A percentile compares a stretch with the other conserved stretches of the same genome.
Conservation (phyloP, 306 rosid genomes). For the Cyclanthera cordifolia region DNA sequence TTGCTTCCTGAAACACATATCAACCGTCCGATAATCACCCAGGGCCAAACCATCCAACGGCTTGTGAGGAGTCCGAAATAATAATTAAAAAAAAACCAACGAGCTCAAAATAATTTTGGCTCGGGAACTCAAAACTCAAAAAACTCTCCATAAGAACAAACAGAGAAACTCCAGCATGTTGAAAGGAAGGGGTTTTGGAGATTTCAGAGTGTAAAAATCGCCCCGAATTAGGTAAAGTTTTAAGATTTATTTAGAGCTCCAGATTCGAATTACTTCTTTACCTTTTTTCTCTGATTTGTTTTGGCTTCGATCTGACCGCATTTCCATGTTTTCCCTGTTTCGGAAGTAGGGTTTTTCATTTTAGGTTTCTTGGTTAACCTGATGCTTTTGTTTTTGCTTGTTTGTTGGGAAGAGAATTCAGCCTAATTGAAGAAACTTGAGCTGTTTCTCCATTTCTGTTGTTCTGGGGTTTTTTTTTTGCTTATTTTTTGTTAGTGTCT, state of each 20-base stretch:
- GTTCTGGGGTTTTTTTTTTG: too few relatives aligned
- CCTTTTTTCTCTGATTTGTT: not conserved
- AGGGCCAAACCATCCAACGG: not conserved
- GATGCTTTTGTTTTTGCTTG: not conserved
- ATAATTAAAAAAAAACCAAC: not conserved
- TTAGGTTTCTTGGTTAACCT: not conserved
- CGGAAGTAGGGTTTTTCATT: conserved; percentile 4
- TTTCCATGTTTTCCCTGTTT: not conserved
- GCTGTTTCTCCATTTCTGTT: too few relatives aligned
- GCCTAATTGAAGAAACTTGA: too few relatives aligned
- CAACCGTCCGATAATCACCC: not conserved
- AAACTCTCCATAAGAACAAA: too few relatives aligned
- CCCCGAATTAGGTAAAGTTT: not conserved
- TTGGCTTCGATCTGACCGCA: not conserved
- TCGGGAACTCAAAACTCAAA: not conserved
- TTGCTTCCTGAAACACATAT: not conserved
- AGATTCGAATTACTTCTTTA: not conserved
- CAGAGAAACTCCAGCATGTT: conserved; percentile 3
- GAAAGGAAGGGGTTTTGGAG: not conserved
- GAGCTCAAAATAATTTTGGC: not conserved
- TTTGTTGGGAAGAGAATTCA: too few relatives aligned
- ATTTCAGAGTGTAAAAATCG: not conserved
- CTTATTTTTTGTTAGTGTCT: too few relatives aligned
- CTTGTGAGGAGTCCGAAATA: not conserved
- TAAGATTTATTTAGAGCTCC: not conserved